Base-by-base conservation (phyloP, 768 basidiomycete species). In the Amanita pallidorosea region DNA sequence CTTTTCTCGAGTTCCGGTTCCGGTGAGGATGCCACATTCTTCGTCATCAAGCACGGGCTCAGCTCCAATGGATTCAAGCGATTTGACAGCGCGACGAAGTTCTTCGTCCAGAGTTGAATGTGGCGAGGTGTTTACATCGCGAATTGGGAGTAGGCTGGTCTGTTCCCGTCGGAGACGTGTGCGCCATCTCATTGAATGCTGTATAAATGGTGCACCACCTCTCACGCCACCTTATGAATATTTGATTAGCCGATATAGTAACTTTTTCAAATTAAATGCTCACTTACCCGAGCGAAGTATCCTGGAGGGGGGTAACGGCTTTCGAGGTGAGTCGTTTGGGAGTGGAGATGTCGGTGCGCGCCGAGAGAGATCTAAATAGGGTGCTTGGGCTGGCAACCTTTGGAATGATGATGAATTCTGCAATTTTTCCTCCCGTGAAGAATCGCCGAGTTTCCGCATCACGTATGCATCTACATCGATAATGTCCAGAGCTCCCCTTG, bases 321-420 rank as follows among this genome's bases (percentile, higher is more conserved):
- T 77, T 5, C 75, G 72, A 1, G 83, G 81, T 1, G 75, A 74
- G 35, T 71, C 63, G 6, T 60, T 54, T 11, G 80, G 81, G 57
- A 88, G 65, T 1, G 86, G 87, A 2, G 83, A 86, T 18, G 69
- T 70, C 0, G 85, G 85, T 0, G 71, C 73, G 1, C 86, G 80
- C 54, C 70, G 78, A 36, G 76, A 71, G 56, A 87, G 82, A 4
- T 74, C 62, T 5, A 38, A 58, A 3, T 23, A 33, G 31, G 38
- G 44, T 46, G 50, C 37, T 17, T 41, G 29, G 11, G 34, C 25
- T 34, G 37, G 22, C 7, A 8, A 22, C 5, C 25, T 12, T 15
- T 44, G 42, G 11, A 23, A 9, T 18, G 34, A 8, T 25, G 42
- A 3, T 36, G 50, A 18, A 36, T 5, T n/a, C 11, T 31, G n/a